Evolutionary conservation across 2,329 filamentous ascomycete genomes (phyloP).

Genomic region (Stromatinia cepivora): DNA sequence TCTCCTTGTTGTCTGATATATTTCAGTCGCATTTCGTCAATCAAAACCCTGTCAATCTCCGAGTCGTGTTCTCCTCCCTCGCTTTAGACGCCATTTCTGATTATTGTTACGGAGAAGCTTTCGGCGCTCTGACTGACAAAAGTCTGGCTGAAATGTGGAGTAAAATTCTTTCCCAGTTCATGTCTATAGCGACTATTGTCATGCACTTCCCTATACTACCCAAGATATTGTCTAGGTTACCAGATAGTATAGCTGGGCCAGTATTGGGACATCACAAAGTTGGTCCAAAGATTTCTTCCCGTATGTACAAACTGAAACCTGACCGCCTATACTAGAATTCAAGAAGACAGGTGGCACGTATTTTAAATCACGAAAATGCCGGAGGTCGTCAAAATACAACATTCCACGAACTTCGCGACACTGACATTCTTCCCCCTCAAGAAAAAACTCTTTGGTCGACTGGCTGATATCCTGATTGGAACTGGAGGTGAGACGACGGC

Average conservation of each 20-base stretch:
- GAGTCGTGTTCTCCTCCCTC: conserved; percentile 23
- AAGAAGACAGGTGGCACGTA: conserved; percentile 31
- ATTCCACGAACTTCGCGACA: conserved; percentile 35
- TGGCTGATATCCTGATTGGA: conserved; percentile 39
- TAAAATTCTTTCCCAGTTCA: conserved; percentile 9
- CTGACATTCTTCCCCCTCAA: conserved; percentile 37
- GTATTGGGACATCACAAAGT: conserved; percentile 20
- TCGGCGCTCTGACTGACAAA: conserved; percentile 27
- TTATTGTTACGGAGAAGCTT: conserved; percentile 35
- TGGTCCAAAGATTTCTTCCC: neutral
- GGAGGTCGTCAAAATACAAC: conserved; percentile 29
- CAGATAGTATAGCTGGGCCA: conserved; percentile 22
- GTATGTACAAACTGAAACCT: conserved; percentile 40
- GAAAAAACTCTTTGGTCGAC: conserved; percentile 42
- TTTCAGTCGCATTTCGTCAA: conserved; percentile 21
- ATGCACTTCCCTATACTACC: conserved; percentile 15
- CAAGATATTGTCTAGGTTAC: neutral
- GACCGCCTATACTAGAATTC: conserved; percentile 33
- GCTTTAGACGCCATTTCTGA: conserved; percentile 34
- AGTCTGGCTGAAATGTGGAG: conserved; percentile 15
- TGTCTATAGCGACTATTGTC: neutral
- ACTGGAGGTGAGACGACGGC: conserved; percentile 45
- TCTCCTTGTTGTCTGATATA: conserved; percentile 25
- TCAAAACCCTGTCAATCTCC: conserved; percentile 15
- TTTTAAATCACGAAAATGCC: conserved; percentile 11